Conservation (phyloP, 441 rosid genomes). For the Populus tomentosa region DNA sequence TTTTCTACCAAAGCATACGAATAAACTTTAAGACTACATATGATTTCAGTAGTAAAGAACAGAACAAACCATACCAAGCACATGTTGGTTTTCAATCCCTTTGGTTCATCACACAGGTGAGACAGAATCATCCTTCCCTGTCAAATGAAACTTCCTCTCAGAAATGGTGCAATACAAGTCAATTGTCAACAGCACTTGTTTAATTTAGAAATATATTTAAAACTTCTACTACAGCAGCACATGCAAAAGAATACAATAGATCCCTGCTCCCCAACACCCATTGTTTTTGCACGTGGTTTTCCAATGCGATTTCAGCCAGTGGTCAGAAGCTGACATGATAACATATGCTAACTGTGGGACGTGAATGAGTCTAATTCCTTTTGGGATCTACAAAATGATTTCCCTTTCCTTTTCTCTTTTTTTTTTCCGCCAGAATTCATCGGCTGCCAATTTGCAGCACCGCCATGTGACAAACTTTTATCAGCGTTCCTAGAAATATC, state of each 20-base stretch:
- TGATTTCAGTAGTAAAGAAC: background rate
- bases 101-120: slow-evolving; percentile 96
- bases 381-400: background rate
- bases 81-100: slow-evolving; percentile 97
- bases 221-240: background rate
- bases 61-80: slow-evolving; percentile 61
- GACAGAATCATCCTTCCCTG: slow-evolving; percentile 99
- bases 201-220: background rate
- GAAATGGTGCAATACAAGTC: slow-evolving; percentile 2
- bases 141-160: slow-evolving; percentile 27
- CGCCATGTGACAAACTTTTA: background rate
- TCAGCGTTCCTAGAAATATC: background rate
- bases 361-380: background rate
- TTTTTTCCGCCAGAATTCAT: background rate
- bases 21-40: background rate
- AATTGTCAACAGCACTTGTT: background rate
- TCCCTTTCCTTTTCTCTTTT: background rate
- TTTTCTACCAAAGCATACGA: background rate
- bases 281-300: background rate
- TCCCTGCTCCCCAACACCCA: background rate
- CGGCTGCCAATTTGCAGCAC: background rate
- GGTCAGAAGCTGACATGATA: background rate
- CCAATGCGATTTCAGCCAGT: background rate
- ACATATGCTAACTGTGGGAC: background rate
- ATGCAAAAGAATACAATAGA: background rate